These are phyloP conservation scores for Trifolium pratense DNA, from an alignment of 306 rosid species.

Conservation along the genomic window DNA sequence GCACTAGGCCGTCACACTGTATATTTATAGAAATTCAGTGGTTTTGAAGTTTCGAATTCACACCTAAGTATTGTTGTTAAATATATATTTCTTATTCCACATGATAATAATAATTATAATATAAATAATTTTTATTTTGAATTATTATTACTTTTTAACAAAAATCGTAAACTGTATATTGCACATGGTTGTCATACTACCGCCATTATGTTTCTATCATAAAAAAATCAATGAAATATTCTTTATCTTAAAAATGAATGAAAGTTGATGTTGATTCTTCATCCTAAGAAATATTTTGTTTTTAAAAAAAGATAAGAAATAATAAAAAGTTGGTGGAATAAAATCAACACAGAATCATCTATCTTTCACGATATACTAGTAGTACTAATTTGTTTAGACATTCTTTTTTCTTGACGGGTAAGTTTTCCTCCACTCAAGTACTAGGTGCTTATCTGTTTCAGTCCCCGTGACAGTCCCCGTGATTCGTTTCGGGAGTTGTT, in stretches of 20 bases:
- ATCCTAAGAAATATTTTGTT: neutral
- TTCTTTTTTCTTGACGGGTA: neutral
- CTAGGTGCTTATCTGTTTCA: no score
- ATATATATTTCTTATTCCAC: no score
- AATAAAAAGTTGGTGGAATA: constrained; percentile 13
- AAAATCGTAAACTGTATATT: neutral
- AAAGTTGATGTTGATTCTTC: neutral
- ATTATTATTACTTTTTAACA: neutral
- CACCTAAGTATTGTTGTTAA: neutral
- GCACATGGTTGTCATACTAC: constrained; percentile 8
- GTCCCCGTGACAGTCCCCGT: no score
- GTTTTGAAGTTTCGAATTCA: no score
- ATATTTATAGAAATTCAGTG: no score
- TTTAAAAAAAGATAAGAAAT: neutral
- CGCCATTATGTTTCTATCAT: neutral
- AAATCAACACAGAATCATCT: constrained; percentile 14
- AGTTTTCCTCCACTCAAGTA: no score
- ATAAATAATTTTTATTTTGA: neutral
- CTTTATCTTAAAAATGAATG: neutral
- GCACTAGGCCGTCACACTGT: no score
- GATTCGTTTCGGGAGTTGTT: no score
- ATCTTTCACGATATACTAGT: neutral
- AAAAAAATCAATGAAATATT: neutral
- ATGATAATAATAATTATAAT: neutral
- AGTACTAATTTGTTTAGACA: constrained; percentile 6